phyloP scores from a whole-genome alignment of 345 rosid species.

The Viola odorata region DNA sequence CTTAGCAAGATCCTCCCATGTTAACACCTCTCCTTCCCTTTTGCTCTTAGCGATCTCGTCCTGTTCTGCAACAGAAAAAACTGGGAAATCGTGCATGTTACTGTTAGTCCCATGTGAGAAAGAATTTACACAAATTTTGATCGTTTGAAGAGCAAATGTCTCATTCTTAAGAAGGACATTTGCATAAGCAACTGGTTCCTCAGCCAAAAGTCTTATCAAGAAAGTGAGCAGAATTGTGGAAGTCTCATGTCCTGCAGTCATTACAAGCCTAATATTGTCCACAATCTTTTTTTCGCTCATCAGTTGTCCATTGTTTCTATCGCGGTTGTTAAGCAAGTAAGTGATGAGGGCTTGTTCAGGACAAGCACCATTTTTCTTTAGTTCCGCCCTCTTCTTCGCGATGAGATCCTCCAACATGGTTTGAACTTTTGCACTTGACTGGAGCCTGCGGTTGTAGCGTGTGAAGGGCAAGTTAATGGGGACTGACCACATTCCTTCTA shows the following conservation, averaged over 20 bases:
- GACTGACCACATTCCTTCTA: constrained; percentile 20
- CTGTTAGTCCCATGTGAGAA: not conserved
- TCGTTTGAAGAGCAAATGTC: not conserved
- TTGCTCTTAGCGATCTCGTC: constrained; percentile 18
- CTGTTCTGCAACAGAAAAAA: constrained; percentile 7
- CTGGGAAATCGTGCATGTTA: not conserved
- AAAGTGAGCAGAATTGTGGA: constrained; percentile 19
- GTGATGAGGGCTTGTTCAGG: constrained; percentile 22
- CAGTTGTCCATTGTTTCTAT: not conserved
- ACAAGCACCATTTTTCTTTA: constrained; percentile 4
- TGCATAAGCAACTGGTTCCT: constrained; percentile 8
- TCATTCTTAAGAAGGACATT: not conserved
- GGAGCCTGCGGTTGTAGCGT: constrained; percentile 16
- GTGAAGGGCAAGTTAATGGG: constrained; percentile 31
- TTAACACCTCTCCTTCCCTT: constrained; percentile 13
- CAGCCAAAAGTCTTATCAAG: constrained; percentile 15
- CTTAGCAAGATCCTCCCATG: constrained; percentile 32
- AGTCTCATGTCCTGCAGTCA: constrained; percentile 27
- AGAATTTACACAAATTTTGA: no score
- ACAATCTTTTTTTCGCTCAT: constrained; percentile 22
- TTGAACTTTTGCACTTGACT: constrained; percentile 5
- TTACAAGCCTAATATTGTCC: not conserved
- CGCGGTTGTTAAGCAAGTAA: constrained; percentile 11
- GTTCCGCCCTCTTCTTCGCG: constrained; percentile 7
- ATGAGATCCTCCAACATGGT: constrained; percentile 3